Base-by-base conservation (phyloP, 2,329 filamentous ascomycete genomes). In the Curvularia eragrostidis region DNA sequence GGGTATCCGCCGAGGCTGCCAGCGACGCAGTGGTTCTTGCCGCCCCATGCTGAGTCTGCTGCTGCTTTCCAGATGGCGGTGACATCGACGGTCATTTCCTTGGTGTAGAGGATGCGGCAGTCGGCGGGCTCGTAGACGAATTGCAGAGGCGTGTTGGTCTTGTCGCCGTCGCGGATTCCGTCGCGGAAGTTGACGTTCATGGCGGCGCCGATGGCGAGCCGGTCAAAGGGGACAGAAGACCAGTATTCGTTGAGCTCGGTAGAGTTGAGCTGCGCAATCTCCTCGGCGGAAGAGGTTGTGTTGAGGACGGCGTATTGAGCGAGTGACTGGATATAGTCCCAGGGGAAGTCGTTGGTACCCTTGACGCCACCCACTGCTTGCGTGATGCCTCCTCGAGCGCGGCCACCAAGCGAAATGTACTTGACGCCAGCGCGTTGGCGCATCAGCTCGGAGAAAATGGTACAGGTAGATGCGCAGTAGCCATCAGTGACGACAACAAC, bases 51-150 rank as follows among this genome's bases (percentile, higher is more conserved):
- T 13, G 71, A 66, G 42, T 78, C 75, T 15, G 72, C 74, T 41
- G 68, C 74, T 9, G 78, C 78, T 52, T 79, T 79, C 87, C 87
- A 89, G 24, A 85, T 77, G 7, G 77, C 79, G 1, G 79, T 79
- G 2, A 84, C 79, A 58, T 87, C 80, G 12, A 79, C 75, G 15
- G 85, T 75, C 76, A 86, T 88, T 7, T 80, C 76, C 48, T 80
- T 74, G 0, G 87, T 89, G 61, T 84, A 88, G 64, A 84, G 85
- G 23, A 89, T 76, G 3, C 85, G 79, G 67, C 87, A 89, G 64
- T 89, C 84, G 0, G 87, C 82, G 1, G 84, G 78, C 67, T 88
- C 83, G 61, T 86, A 86, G 3, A 84, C 76, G 67, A 89, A 89
- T 54, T 90, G 87, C 12, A 84, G 68, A n/a, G 87, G 83, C 0